Percentiles rank a stretch among this genome's conserved stretches.
Evolutionary conservation across 345 rosid genomes (phyloP).

Genomic region (Laguncularia racemosa): DNA sequence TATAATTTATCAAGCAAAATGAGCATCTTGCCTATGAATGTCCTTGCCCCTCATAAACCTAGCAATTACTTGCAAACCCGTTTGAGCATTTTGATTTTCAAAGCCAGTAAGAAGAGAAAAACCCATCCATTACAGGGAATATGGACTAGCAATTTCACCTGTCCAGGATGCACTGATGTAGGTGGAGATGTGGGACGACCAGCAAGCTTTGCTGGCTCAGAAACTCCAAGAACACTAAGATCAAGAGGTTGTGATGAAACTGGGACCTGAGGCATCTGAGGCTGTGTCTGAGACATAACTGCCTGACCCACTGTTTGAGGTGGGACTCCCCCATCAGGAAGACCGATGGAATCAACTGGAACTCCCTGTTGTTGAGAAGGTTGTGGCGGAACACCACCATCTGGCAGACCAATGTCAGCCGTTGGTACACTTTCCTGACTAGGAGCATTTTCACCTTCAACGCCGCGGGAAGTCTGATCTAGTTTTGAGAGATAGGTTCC

Average conservation of each 20-base stretch:
- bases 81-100: too few species aligned
- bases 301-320: slow-evolving; percentile 47
- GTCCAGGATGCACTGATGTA: slow-evolving; percentile 84
- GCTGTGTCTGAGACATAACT: slow-evolving; percentile 30
- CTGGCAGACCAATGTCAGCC: slow-evolving; percentile 64
- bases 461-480: slow-evolving; percentile 52
- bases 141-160: slow-evolving; percentile 32
- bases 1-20: too few species aligned
- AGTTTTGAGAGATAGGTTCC: slow-evolving; percentile 78
- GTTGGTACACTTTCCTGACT: slow-evolving; percentile 33
- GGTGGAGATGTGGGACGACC: slow-evolving; percentile 46
- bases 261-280: slow-evolving; percentile 38
- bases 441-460: slow-evolving; percentile 28
- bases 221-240: slow-evolving; percentile 83
- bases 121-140: too few species aligned
- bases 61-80: too few species aligned
- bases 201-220: slow-evolving; percentile 65
- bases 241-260: slow-evolving; percentile 78
- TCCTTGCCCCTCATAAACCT: too few species aligned
- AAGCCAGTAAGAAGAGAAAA: too few species aligned
- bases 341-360: slow-evolving; percentile 48
- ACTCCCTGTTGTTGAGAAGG: slow-evolving; percentile 37
- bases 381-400: slow-evolving; percentile 69
- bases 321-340: slow-evolving; percentile 88
- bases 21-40: too few species aligned